These are phyloP conservation scores for Pseudopithomyces maydicus DNA, from an alignment of 2,329 filamentous ascomycete species.

Conservation along the genomic window DNA sequence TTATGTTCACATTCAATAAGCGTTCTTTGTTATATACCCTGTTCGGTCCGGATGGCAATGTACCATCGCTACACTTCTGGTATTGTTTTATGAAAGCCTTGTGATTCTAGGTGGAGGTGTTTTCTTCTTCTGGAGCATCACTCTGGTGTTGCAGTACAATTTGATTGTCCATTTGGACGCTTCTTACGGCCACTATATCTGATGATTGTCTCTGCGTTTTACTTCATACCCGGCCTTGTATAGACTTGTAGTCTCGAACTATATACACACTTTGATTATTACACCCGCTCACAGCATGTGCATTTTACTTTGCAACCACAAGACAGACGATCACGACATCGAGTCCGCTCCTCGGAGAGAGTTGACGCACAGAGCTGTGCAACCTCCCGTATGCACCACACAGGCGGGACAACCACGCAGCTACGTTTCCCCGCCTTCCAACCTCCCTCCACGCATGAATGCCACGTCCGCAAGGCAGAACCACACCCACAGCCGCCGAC, in stretches of 20 bases:
- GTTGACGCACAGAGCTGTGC: no score
- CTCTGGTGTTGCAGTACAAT: neutral
- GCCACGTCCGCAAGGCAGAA: neutral
- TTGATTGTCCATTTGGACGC: neutral
- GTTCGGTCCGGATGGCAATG: neutral
- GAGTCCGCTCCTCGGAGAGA: no score
- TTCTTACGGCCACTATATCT: neutral
- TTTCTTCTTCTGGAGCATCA: neutral
- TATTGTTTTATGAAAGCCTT: neutral
- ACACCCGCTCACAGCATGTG: neutral
- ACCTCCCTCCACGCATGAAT: neutral
- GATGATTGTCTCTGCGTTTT: neutral
- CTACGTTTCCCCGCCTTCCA: no score
- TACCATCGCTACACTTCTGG: neutral
- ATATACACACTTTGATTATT: neutral
- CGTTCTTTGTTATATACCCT: constrained; percentile 6
- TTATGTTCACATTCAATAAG: constrained; percentile 37
- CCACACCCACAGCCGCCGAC: neutral
- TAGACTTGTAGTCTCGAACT: neutral
- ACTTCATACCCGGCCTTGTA: constrained; percentile 1
- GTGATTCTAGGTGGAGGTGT: neutral
- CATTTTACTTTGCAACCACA: neutral
- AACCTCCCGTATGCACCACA: no score
- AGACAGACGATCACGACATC: no score
- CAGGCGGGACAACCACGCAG: no score